Base-by-base conservation (phyloP, 371 early-diverging fungal species). In the Batkoa obscura region DNA sequence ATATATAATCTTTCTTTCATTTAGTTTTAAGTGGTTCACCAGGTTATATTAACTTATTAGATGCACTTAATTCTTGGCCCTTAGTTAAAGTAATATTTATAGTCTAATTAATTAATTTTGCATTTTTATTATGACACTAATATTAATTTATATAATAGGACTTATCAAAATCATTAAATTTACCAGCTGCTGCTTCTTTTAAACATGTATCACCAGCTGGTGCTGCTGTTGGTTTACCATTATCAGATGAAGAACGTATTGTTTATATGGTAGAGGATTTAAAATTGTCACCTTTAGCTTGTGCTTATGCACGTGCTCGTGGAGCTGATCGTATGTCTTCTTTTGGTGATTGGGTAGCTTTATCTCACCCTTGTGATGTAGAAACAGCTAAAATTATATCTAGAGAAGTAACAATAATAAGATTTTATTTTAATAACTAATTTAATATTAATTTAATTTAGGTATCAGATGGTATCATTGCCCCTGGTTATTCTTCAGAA, bases 121-220 rank as follows among this genome's bases (percentile, higher is more conserved):
- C 13, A 17, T n/a, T n/a, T 54, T 37, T 12, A n/a, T 54, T 17
- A n/a, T 35, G 12, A 54, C 4, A 10, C 39, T 17, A 3, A 2
- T 17, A 30, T 45, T n/a, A 23, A 23, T 23, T 23, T 23, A 23
- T 23, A 23, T 23, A 8, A 5, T 58, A 61, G 59, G 71, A 71
- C 56, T 61, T 90, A 51, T 69, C 74, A 45, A 55, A 66, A 35
- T 82, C 88, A 15, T 66, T 81, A 9, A 73, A 74, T 17, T 66
- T 86, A 50, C 84, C 87, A 34, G 94, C 97, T 31, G 94, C 97
- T 58, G 95, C 97, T 57, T 94, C 93, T 33, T 96, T 96, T 80
- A 94, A 96, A 76, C 97, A 96, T 69, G 94, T 94, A 48, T 90
- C 90, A 17, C 97, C 97, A 38, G 95, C 97, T 52, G 97, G 95